Evolutionary conservation across 2,329 filamentous ascomycete genomes (phyloP), one percentile per base, ranked within the genome.

Genomic region (Venturia aucupariae): DNA sequence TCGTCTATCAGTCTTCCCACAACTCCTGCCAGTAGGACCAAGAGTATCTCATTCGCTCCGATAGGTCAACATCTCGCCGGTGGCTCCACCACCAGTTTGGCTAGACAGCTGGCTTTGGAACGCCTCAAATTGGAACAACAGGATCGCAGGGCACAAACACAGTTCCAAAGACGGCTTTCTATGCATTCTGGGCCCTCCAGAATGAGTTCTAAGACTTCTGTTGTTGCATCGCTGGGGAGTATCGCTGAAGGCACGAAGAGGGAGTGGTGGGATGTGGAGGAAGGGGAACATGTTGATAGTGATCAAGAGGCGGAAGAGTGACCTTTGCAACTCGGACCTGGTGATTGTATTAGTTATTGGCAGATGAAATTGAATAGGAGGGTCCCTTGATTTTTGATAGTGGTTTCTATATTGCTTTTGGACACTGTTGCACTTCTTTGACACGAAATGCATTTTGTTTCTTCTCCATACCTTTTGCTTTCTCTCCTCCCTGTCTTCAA

Each of bases 91-190:
- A 66, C 73, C 39, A 70, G 71, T 13, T 42, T 70, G 22, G 74
- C 74, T 35, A 71, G 70, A 5, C 73, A 75, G 61, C 70, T 71
- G 65, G 77, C 77, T 24, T 70, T 74, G 35, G 68, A 72, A 64
- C 68, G 78, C 62, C 65, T 79, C 63, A 73, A 73, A 62, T 55
- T 74, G 44, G 77, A 80, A 71, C 71, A 71, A 64, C 69, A 71
- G 63, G 74, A 71, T 54, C 65, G 72, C 44, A 66, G 48, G 22
- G 13, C 44, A 27, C 7, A 57, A 38, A 22, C 22, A 2, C n/a
- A 42, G 22, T 57, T 57, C 19, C 51, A 15, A 19, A 19, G 51
- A 57, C 51, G 51, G 8, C 7, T 57, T 8, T 57, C 51, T 15
- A 35, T 57, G 51, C 27, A 19, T 8, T 57, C 27, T 35, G 27